These are phyloP conservation scores for Arthrocladium fulminans DNA, from an alignment of 2,329 filamentous ascomycete species.

Conservation along the genomic window DNA sequence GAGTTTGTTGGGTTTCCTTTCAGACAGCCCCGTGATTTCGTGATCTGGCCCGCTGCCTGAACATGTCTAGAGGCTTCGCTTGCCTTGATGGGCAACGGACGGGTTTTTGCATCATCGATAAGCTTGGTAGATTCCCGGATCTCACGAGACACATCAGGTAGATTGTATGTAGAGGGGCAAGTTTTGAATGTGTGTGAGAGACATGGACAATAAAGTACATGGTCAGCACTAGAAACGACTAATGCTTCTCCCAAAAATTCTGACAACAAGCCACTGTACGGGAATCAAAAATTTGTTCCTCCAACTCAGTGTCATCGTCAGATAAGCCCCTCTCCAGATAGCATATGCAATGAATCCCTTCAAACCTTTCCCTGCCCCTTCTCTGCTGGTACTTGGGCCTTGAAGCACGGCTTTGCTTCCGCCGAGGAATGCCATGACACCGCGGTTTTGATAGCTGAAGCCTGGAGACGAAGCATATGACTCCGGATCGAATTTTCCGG, in stretches of 20 bases:
- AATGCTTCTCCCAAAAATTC: conserved; percentile 31
- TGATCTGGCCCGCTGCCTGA: no score
- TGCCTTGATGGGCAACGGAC: no score
- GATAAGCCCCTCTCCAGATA: conserved; percentile 38
- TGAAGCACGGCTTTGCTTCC: conserved; percentile 51
- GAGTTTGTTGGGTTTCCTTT: no score
- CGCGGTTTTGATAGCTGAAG: conserved; percentile 50
- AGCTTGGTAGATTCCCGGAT: no score
- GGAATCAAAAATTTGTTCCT: conserved; percentile 35
- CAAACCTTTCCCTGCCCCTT: conserved; percentile 28
- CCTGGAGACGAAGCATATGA: conserved; percentile 19
- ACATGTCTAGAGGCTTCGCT: no score
- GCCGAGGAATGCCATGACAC: conserved; percentile 52
- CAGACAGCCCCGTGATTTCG: no score
- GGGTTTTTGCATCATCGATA: no score
- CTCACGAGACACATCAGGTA: no score
- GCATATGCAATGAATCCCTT: conserved; percentile 34
- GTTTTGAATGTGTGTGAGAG: no score
- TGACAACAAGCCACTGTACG: conserved; percentile 36
- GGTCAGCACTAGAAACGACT: not conserved
- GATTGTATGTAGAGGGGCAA: no score
- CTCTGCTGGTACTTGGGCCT: conserved; percentile 25
- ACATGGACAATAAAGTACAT: no score
- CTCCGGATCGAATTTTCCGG: conserved; percentile 16
- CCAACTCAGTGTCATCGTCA: conserved; percentile 41